These are phyloP conservation scores for Stephanodiscus minutulus DNA, from an alignment of 108 stramenopile genomes.

Conservation along the genomic window DNA sequence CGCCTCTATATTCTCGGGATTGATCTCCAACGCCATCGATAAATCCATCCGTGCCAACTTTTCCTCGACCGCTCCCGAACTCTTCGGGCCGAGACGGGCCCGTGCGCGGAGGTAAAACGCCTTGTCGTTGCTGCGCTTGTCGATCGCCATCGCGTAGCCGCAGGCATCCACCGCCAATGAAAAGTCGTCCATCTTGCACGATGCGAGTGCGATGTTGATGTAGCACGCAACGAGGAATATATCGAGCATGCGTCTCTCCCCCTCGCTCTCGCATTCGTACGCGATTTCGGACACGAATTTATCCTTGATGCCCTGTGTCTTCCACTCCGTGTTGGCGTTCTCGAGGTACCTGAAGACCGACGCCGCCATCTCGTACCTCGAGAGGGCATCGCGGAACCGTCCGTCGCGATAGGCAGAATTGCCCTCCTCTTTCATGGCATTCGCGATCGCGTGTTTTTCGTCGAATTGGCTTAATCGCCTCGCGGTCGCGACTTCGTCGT, in stretches of 20 bases:
- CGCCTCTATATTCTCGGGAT: slow-evolving; percentile 32
- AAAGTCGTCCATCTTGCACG: slow-evolving; percentile 26
- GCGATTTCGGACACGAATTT: slow-evolving; percentile 28
- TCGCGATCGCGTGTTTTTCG: slow-evolving; percentile 35
- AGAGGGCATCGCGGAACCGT: slow-evolving; percentile 29
- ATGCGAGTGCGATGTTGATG: slow-evolving; percentile 46
- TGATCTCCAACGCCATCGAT: slow-evolving; percentile 19
- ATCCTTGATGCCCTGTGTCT: slow-evolving; percentile 48
- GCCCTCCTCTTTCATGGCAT: slow-evolving; percentile 41
- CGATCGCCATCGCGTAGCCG: slow-evolving; percentile 39
- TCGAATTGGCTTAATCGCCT: slow-evolving; percentile 16
- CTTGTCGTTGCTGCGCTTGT: slow-evolving; percentile 36
- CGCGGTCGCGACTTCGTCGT: slow-evolving; percentile 32
- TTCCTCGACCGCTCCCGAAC: slow-evolving; percentile 37
- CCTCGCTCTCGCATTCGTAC: slow-evolving; percentile 19
- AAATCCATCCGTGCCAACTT: slow-evolving; percentile 44
- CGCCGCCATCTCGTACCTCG: slow-evolving; percentile 42
- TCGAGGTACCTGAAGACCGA: slow-evolving; percentile 42
- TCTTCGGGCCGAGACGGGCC: slow-evolving; percentile 39
- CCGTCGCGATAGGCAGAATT: slow-evolving; percentile 37
- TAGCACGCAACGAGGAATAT: slow-evolving; percentile 35
- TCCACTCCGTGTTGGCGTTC: slow-evolving; percentile 39
- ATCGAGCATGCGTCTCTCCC: slow-evolving; percentile 22
- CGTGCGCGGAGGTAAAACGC: slow-evolving; percentile 39
- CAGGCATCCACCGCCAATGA: slow-evolving; percentile 39